Evolutionary conservation across 805 yeast genomes (phyloP), one percentile per base, ranked within the genome.

Genomic region (Starmerella tilneyi): DNA sequence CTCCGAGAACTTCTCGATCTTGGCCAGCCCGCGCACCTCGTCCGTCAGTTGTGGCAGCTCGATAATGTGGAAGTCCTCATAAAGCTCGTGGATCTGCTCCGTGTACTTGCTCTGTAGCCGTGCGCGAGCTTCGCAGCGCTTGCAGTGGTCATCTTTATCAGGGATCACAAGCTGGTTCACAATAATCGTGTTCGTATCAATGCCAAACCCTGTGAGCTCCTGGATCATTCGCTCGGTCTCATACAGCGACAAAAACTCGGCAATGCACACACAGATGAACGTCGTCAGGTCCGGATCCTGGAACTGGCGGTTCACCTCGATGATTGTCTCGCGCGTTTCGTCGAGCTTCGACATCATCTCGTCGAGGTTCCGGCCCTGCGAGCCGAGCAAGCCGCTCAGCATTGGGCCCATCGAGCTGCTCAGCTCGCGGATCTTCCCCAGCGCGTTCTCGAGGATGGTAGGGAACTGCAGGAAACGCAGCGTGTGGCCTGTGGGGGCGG

Each of bases 401-500:
- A 92, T 74, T 21, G 97, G 96, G 1, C 97, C 99, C 56, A 92
- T 74, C 59, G 76, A 77, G 12, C 88, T 81, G 33, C 89, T 78
- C 46, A 92, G 73, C 56, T 85, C 94, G 57, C 86, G 79, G 63
- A 92, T 79, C 61, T 89, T 92, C 41, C 81, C 79, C 55, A 92
- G 72, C 29, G 94, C 73, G 62, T 84, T 85, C 57, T 86, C 94
- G 50, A 92, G 69, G 3, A 96, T 88, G 23, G 94, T 76, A 30
- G 99, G 99, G 59, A 92, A 76, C 65, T 88, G 96, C 63, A 92
- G 72, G 64, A 92, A 92, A 59, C 99, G 77, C 57, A 92, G 71
- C 2, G 98, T 92, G 66, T 92, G 99, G 29, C 99, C 99, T 0
- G 99, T 92, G 56, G 99, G 99, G 0, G 99, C 98, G n/a, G 99